These are phyloP conservation scores for Didymella glomerata DNA, from an alignment of 2,329 filamentous ascomycete species.

Conservation along the genomic window DNA sequence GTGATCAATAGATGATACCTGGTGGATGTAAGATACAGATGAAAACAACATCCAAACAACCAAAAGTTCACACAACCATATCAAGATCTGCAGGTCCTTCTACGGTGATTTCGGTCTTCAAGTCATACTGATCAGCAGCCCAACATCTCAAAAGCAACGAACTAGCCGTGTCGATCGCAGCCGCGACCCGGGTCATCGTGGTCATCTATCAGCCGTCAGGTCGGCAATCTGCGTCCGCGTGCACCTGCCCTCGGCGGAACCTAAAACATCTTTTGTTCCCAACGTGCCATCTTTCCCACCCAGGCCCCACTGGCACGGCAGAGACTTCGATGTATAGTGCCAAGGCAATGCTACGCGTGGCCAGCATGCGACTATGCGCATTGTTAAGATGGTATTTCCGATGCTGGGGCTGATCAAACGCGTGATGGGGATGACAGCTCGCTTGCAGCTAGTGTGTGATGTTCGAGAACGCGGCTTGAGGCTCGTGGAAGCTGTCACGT, in stretches of 20 bases:
- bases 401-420: slow-evolving; percentile 1
- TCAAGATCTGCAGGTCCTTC: slow-evolving; percentile 5
- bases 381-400: neutral
- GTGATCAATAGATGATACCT: slow-evolving; percentile 5
- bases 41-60: slow-evolving; percentile 1
- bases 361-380: neutral
- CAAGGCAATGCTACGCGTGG: slow-evolving; percentile 4
- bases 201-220: neutral
- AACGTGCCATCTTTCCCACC: slow-evolving; percentile 5
- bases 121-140: neutral
- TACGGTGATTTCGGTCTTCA: slow-evolving; percentile 9
- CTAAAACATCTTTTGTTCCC: slow-evolving; percentile 7
- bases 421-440: neutral
- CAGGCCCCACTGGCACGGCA: slow-evolving; percentile 12
- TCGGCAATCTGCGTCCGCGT: neutral
- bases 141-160: neutral
- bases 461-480: neutral
- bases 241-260: neutral
- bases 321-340: slow-evolving; percentile 2
- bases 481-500: neutral
- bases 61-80: neutral
- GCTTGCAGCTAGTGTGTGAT: neutral
- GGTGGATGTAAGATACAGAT: slow-evolving; percentile 7
- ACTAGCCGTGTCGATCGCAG: slow-evolving; percentile 2
- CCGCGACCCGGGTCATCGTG: neutral